Base-by-base conservation (phyloP, 2,329 filamentous ascomycete species). In the Davidsoniella neocaledoniae region DNA sequence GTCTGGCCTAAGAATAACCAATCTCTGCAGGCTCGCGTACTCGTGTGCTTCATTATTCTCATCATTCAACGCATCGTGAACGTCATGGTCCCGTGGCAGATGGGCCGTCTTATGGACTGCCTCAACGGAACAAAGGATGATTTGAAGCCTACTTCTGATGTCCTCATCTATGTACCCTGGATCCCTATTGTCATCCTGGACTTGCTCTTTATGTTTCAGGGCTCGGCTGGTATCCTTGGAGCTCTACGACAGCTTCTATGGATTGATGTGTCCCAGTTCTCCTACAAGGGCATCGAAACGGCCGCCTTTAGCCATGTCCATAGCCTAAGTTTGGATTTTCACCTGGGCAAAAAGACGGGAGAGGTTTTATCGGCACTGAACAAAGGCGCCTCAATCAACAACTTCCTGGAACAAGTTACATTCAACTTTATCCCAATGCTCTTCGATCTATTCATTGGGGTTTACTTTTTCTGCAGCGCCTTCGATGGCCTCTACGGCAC, bases 271-370 rank as follows among this genome's bases (percentile, higher is more conserved):
- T 86, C 88, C 36, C 91, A 98, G 63, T 94, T 96, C 63, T 94
- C 90, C 0, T 98, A 95, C 65, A 82, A 86, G 60, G 86, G 91
- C 55, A 73, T 98, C 52, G 94, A 88, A 5, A 91, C 91, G 2
- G 88, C 91, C 14, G 86, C 90, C 9, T 98, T 98, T 61, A 90
- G 96, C 66, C 91, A 98, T 62, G 91, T 98, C 19, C 91, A 98
- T 64, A 82, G 83, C 46, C 77, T 98, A 33, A 95, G 88, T 63
- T 73, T 96, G 56, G 91, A 96, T 62, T 98, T 98, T 60, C 91
- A 98, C 61, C 75, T 96, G 2, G 87, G 86, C 48, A 98, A 98
- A 67, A 86, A 90, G 60, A 98, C 91, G 0, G 91, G 91, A 55
- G 91, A 98, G 65, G 87, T 98, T 8, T 70, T 96, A 14, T 96